Evolutionary conservation across 257 asterid genomes (phyloP).

Genomic region (Striga asiatica): DNA sequence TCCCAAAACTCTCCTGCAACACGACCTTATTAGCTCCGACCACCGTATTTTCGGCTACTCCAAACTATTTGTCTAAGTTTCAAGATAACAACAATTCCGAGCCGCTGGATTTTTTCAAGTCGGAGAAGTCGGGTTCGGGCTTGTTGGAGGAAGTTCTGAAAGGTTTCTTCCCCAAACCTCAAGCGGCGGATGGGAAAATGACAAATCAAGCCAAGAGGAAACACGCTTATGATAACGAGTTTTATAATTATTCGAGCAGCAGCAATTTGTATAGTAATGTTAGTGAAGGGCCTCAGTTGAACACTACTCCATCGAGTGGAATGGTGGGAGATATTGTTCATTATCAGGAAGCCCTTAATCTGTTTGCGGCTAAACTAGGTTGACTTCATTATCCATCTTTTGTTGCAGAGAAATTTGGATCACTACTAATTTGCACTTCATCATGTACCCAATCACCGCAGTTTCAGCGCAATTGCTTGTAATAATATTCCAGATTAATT

Average conservation of each 20-base stretch:
- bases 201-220: background rate
- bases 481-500: no score
- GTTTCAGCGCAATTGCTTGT: no score
- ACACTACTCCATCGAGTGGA: constrained; percentile 22
- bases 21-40: constrained; percentile 4
- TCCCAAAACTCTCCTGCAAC: background rate
- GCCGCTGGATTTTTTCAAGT: constrained; percentile 40
- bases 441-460: no score
- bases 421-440: no score
- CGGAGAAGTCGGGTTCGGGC: constrained; percentile 33
- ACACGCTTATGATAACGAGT: background rate
- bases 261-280: constrained; percentile 1
- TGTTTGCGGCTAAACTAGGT: constrained; percentile 17
- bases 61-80: background rate
- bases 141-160: constrained; percentile 25
- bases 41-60: constrained; percentile 6
- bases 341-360: constrained; percentile 23
- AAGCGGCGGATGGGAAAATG: constrained; percentile 14
- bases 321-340: constrained; percentile 25
- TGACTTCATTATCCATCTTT: background rate
- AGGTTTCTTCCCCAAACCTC: constrained; percentile 29
- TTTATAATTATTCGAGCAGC: background rate
- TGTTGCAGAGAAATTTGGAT: background rate
- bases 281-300: no score
- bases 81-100: background rate